These are phyloP conservation scores for Aplosporella prunicola DNA, from an alignment of 2,329 filamentous ascomycete genomes.

Conservation along the genomic window DNA sequence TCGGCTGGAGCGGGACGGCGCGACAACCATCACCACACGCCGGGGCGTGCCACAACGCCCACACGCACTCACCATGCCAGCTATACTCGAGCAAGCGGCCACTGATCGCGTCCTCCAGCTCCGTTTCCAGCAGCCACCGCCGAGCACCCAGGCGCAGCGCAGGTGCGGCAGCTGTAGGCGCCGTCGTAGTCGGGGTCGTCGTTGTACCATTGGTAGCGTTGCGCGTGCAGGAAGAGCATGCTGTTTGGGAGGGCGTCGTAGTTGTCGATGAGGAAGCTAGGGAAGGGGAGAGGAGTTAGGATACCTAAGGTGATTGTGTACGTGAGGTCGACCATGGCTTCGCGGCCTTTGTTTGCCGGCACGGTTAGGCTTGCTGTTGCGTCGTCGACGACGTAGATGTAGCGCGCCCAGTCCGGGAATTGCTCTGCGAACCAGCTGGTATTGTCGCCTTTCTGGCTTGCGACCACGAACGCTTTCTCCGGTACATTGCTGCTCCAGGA, in stretches of 20 bases:
- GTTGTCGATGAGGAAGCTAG: conserved; percentile 33
- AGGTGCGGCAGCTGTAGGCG: conserved; percentile 40
- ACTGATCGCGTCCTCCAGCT: conserved; percentile 39
- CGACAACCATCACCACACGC: no score
- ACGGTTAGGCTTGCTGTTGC: conserved; percentile 29
- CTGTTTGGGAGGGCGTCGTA: conserved; percentile 34
- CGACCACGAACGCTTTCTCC: conserved; percentile 26
- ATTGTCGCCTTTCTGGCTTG: conserved; percentile 28
- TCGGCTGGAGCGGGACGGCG: no score
- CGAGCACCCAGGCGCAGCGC: conserved; percentile 44
- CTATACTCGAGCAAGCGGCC: conserved; percentile 49
- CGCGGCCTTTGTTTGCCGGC: conserved; percentile 39
- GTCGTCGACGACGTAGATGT: conserved; percentile 37
- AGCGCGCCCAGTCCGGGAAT: conserved; percentile 31
- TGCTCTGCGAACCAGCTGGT: conserved; percentile 31
- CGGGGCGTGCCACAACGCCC: no score
- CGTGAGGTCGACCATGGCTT: conserved; percentile 43
- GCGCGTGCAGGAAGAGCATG: conserved; percentile 33
- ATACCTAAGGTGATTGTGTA: no score
- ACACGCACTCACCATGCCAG: conserved; percentile 50
- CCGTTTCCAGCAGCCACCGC: conserved; percentile 43
- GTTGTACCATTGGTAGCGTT: conserved; percentile 41
- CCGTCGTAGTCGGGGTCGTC: conserved; percentile 45
- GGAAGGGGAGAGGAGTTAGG: no score
- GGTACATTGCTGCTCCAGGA: no score